Conservation (phyloP, 2,329 filamentous ascomycete genomes). For the Verticillium albo-atrum region DNA sequence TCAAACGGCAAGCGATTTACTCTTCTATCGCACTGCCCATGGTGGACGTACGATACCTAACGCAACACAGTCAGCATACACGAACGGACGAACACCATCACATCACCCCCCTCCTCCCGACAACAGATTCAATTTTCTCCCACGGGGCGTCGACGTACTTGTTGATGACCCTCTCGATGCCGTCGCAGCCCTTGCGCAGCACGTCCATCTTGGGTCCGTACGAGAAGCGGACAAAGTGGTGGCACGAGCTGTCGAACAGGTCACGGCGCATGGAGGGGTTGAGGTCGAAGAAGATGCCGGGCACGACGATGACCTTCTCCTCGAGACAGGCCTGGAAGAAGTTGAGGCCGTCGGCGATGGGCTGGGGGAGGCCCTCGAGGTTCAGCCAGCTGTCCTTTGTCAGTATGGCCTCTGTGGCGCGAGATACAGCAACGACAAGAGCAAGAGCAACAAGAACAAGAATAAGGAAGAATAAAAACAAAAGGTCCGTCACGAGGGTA, state of each 20-base stretch:
- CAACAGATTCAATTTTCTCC: too few species aligned
- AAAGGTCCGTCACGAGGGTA: not conserved
- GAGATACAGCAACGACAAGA: not conserved
- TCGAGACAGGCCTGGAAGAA: slow-evolving; percentile 93
- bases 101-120: not conserved
- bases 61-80: not conserved
- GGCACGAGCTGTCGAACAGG: slow-evolving; percentile 90
- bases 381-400: slow-evolving; percentile 42
- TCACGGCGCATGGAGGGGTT: slow-evolving; percentile 88
- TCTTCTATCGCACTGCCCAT: slow-evolving; percentile 2
- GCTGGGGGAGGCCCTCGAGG: slow-evolving; percentile 65
- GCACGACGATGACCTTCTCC: slow-evolving; percentile 95
- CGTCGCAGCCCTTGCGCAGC: slow-evolving; percentile 74
- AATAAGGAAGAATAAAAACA: not conserved
- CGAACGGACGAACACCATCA: not conserved
- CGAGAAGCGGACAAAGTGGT: slow-evolving; percentile 82
- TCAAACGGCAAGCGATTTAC: not conserved
- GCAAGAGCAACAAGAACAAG: not conserved
- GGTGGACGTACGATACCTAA: not conserved
- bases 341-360: slow-evolving; percentile 88
- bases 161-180: slow-evolving; percentile 75
- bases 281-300: slow-evolving; percentile 95
- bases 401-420: too few species aligned
- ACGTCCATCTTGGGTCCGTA: slow-evolving; percentile 81
- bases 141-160: slow-evolving; percentile 51